Percentiles rank a stretch among this genome's conserved stretches.
phyloP scores from a whole-genome alignment of 2,329 filamentous ascomycete species.

The Hypoxylon sp. region DNA sequence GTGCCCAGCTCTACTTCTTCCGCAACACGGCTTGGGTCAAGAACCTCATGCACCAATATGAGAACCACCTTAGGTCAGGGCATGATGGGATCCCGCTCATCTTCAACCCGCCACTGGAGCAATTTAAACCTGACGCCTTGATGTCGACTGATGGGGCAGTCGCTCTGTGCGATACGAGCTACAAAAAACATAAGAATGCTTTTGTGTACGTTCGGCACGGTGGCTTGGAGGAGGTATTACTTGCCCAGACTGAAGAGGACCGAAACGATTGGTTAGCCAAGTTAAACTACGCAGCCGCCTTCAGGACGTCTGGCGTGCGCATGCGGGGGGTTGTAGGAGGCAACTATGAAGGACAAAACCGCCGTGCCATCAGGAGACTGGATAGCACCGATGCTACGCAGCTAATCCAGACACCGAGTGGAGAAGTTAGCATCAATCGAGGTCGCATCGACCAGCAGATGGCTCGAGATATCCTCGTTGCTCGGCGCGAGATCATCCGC shows the following conservation, averaged over 20 bases:
- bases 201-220: constrained; percentile 90
- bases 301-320: constrained; percentile 87
- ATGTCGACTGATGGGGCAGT: constrained; percentile 96
- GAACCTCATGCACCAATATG: constrained; percentile 86
- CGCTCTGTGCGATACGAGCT: constrained; percentile 82
- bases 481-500: constrained; percentile 82
- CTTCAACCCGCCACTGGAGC: constrained; percentile 87
- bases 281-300: constrained; percentile 94
- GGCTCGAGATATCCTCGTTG: constrained; percentile 84
- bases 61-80: constrained; percentile 80
- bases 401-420: constrained; percentile 73
- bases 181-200: constrained; percentile 95
- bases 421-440: constrained; percentile 76
- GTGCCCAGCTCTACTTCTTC: constrained; percentile 98
- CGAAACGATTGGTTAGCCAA: constrained; percentile 97
- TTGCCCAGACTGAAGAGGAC: constrained; percentile 89
- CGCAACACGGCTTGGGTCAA: constrained; percentile 94
- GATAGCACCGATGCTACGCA: constrained; percentile 68
- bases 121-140: constrained; percentile 92
- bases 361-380: constrained; percentile 75
- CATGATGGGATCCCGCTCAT: constrained; percentile 79
- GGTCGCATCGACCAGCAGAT: constrained; percentile 82
- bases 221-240: constrained; percentile 86
- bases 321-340: constrained; percentile 88
- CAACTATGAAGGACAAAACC: constrained; percentile 82